phyloP scores from a whole-genome alignment of 805 yeast genomes.

The Wickerhamiella australiensis region DNA sequence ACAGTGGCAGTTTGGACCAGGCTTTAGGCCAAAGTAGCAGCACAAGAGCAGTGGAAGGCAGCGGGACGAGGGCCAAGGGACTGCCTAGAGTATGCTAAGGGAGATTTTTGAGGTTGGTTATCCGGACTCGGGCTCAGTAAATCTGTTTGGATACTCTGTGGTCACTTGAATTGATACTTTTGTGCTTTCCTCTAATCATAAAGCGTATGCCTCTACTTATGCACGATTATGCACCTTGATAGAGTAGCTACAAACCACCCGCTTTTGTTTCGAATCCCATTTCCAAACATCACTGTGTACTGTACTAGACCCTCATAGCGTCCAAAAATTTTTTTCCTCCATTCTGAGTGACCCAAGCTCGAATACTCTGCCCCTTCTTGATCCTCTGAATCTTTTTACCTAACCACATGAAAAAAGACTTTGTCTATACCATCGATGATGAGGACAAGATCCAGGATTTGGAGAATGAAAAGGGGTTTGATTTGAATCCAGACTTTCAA shows the following conservation, averaged over 20 bases:
- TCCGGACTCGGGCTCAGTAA: no score
- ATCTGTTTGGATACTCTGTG: no score
- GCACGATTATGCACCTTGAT: background rate
- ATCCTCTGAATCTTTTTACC: background rate
- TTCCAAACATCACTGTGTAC: no score
- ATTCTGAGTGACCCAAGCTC: background rate
- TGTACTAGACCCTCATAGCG: no score
- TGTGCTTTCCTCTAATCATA: background rate
- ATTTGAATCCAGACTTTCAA: conserved; percentile 57
- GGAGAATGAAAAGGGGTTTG: conserved; percentile 35
- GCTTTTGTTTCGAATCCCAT: no score
- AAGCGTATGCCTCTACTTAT: background rate
- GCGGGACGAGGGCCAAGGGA: no score
- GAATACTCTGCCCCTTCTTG: background rate
- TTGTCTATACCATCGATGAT: conserved; percentile 22
- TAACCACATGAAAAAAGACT: conserved; percentile 13
- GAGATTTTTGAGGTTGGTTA: no score
- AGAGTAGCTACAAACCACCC: background rate
- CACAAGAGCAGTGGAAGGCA: background rate
- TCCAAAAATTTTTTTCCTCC: background rate
- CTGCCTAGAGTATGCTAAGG: no score
- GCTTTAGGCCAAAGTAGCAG: no score
- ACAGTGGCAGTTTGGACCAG: conserved; percentile 4
- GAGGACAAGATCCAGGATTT: conserved; percentile 21
- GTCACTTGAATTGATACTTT: no score